phyloP scores from a whole-genome alignment of 192 early-diverging fungal genomes.

The Coemansia sp. region DNA sequence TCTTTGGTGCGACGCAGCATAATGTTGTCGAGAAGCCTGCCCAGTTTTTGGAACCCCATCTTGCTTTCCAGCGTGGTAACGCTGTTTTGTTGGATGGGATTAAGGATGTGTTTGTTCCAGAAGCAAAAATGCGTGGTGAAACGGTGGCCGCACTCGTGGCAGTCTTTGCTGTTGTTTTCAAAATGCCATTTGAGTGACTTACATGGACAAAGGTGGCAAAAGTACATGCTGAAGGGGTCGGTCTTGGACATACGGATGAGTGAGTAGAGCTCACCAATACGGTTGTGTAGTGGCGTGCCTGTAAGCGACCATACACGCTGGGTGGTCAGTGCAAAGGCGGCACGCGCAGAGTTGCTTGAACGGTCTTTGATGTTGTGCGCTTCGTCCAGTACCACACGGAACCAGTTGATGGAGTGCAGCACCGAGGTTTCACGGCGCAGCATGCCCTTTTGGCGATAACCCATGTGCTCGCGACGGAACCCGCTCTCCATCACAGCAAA shows the following conservation, averaged over 20 bases:
- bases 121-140: constrained; percentile 68
- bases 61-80: constrained; percentile 18
- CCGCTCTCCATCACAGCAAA: constrained; percentile 73
- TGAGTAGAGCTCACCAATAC: constrained; percentile 90
- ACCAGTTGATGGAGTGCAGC: constrained; percentile 76
- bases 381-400: constrained; percentile 80
- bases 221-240: constrained; percentile 83
- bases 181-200: constrained; percentile 64
- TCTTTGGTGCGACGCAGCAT: constrained; percentile 90
- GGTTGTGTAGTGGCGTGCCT: constrained; percentile 91
- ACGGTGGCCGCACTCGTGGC: constrained; percentile 57
- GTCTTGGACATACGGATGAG: constrained; percentile 84
- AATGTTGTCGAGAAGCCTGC: constrained; percentile 70
- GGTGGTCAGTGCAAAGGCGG: constrained; percentile 69
- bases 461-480: constrained; percentile 69
- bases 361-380: constrained; percentile 93
- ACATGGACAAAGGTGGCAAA: constrained; percentile 75
- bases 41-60: constrained; percentile 73
- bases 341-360: constrained; percentile 75
- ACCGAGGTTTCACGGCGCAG: constrained; percentile 61
- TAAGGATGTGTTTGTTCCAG: constrained; percentile 91
- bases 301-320: constrained; percentile 78
- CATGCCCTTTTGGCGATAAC: constrained; percentile 59
- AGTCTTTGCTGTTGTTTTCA: constrained; percentile 35
- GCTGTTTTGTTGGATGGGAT: constrained; percentile 76